Evolutionary conservation across 805 yeast genomes (phyloP), one percentile per base, ranked within the genome.

Genomic region (Spathaspora arborariae): DNA sequence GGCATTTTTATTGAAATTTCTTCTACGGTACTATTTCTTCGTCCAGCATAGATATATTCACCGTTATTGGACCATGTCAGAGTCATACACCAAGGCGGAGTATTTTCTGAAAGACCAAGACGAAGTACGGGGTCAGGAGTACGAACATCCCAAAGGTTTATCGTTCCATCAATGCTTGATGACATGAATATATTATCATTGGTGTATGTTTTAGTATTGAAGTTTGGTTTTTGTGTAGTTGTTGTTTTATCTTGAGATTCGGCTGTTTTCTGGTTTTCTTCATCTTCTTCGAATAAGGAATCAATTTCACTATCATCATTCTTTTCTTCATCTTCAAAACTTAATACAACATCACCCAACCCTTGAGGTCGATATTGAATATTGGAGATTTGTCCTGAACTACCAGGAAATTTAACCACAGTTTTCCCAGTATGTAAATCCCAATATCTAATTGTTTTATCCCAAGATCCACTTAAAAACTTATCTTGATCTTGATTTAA

Each of bases 21-120:
- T 55, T 92, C 97, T 4, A 92, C 89, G 1, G 84, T 74, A 39
- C 94, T 85, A 61, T 92, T 94, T 63, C 99, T 78, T 52, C 99
- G 77, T 0, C 98, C 99, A 2, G 83, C 89, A 58, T 75, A 92
- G 4, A 90, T 74, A 37, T 69, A 74, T 47, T 87, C 83, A 9
- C 99, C 99, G 56, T 85, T 84, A 44, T 72, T 72, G 7, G 96
- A 84, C 97, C 98, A 92, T 46, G 87, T 80, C 0, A 96, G 80
- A 6, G 88, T 79, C 77, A 85, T 82, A 63, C 96, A 85, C 98
- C 98, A 94, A 0, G 98, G 98, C 0, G 98, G 96, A 0, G 85
- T 77, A 1, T 80, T 80, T 8, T 76, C 68, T 1, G 88, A 83
- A 1, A 83, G 76, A 0, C 77, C 75, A 11, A 82, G 61, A 34